A percentile compares a stretch with the other conserved stretches of the same genome.
Conservation (phyloP, 805 yeast genomes). For the Cyberlindnera galapagoensis region DNA sequence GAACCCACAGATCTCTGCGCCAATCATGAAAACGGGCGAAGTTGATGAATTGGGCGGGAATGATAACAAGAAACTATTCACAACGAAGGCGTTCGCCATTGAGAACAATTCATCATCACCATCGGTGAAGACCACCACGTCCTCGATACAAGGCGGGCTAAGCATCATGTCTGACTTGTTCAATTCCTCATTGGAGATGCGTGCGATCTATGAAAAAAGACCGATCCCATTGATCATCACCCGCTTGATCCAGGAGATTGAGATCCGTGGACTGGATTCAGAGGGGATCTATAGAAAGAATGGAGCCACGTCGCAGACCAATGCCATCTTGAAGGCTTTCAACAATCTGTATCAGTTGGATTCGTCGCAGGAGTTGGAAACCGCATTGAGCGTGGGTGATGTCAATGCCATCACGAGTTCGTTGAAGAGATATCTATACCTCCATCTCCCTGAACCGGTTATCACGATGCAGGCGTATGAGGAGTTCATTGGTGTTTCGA, state of each 20-base stretch:
- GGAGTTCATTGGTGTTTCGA: constrained; percentile 51
- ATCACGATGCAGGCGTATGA: constrained; percentile 67
- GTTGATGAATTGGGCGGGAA: constrained; percentile 28
- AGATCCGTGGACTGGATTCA: constrained; percentile 60
- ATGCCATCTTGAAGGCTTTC: constrained; percentile 27
- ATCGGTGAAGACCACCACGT: neutral
- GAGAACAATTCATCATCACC: constrained; percentile 3
- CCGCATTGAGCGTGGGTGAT: constrained; percentile 46
- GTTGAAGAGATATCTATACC: constrained; percentile 76
- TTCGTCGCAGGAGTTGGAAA: constrained; percentile 30
- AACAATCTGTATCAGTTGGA: constrained; percentile 22
- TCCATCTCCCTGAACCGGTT: constrained; percentile 74
- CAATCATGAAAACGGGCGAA: constrained; percentile 29
- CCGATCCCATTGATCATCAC: constrained; percentile 65
- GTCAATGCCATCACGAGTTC: constrained; percentile 83
- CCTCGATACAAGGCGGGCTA: neutral
- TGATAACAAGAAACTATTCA: constrained; percentile 28
- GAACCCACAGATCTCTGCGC: constrained; percentile 29
- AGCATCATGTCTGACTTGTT: constrained; percentile 23
- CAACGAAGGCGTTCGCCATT: constrained; percentile 11
- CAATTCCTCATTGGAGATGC: constrained; percentile 49
- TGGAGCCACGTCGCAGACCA: constrained; percentile 37
- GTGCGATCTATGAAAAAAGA: constrained; percentile 57
- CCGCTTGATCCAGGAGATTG: constrained; percentile 71
- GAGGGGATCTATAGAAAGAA: constrained; percentile 92